These are phyloP conservation scores for Diplosphaera chodatii DNA, from an alignment of 139 green algal genomes.

Conservation along the genomic window DNA sequence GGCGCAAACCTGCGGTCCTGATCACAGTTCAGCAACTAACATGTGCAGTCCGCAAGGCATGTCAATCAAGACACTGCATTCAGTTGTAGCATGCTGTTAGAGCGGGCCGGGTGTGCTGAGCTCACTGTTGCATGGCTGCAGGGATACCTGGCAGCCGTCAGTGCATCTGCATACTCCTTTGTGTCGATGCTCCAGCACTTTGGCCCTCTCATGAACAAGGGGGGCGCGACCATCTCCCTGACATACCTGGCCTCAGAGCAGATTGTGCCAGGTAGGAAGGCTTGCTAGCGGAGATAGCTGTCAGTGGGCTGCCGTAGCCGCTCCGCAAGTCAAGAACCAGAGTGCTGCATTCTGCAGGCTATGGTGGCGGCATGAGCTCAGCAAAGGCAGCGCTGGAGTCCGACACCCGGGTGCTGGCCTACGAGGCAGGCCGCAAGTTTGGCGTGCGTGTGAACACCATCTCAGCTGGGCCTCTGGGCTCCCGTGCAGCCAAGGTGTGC, in stretches of 20 bases:
- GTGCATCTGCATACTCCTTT: conserved; percentile 94
- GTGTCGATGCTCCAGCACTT: conserved; percentile 83
- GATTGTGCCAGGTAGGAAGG: conserved; percentile 84
- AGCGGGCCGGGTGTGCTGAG: too few species aligned
- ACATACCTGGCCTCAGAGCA: conserved; percentile 92
- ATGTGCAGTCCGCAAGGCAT: too few species aligned
- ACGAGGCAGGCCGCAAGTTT: conserved; percentile 92
- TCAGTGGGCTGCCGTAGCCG: too few species aligned
- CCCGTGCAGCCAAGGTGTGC: conserved; percentile 75
- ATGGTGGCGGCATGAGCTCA: conserved; percentile 96
- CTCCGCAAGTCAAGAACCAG: too few species aligned
- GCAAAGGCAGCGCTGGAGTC: conserved; percentile 95
- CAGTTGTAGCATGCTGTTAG: too few species aligned
- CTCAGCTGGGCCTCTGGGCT: conserved; percentile 89
- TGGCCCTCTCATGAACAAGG: conserved; percentile 60
- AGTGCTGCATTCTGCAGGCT: conserved; percentile 59
- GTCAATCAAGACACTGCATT: too few species aligned
- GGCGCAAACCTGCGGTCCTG: too few species aligned
- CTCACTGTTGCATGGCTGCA: conserved; percentile 11
- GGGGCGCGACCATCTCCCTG: conserved; percentile 83
- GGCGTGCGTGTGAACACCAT: conserved; percentile 78
- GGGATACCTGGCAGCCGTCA: conserved; percentile 95
- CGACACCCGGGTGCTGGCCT: conserved; percentile 94
- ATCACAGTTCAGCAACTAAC: too few species aligned
- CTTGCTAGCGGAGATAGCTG: too few species aligned